Base-by-base conservation (phyloP, 805 yeast species). In the Ascoidea asiatica region DNA sequence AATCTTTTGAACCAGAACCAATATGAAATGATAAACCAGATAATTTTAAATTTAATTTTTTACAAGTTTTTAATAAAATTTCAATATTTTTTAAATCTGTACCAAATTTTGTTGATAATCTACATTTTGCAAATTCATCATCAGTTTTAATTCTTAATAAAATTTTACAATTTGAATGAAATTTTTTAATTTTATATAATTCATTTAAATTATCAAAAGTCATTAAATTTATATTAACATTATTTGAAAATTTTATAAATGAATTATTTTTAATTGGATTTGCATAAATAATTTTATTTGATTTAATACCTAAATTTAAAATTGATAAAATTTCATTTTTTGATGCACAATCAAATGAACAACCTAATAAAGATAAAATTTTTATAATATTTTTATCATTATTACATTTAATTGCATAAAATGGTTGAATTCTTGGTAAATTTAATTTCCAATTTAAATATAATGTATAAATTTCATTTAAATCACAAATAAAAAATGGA, bases 331-430 rank as follows among this genome's bases (percentile, higher is more conserved):
- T 86, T 64, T 90, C 98, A 50, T 72, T 72, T 56, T 81, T 77
- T 19, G 95, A 85, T 4, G 97, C 97, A 65, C 98, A 90, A 60
- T 90, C 98, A 57, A 90, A 90, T 46, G 81, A 81, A 44, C 78
- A 72, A 21, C 92, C 95, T 50, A 79, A 61, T 3, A 63, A 49
- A 2, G 75, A 77, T 52, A 90, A 69, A 22, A 71, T 60, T 42
- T 64, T 57, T 50, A 90, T 59, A 11, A 90, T 77, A 45, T 64
- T 64, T 5, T 64, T 53, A 57, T 87, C 79, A 37, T 88, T 82
- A 67, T 90, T 90, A 66, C 97, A 90, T 64, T 90, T 90, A 53
- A 90, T 92, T 18, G 98, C 98, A 62, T 89, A 90, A 57, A 73
- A 81, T n/a, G 97, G 95, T 46, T 74, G 72, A 36, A 90, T 80